Evolutionary conservation across 306 rosid species (phyloP).

Genomic region (Citrullus mucosospermus): DNA sequence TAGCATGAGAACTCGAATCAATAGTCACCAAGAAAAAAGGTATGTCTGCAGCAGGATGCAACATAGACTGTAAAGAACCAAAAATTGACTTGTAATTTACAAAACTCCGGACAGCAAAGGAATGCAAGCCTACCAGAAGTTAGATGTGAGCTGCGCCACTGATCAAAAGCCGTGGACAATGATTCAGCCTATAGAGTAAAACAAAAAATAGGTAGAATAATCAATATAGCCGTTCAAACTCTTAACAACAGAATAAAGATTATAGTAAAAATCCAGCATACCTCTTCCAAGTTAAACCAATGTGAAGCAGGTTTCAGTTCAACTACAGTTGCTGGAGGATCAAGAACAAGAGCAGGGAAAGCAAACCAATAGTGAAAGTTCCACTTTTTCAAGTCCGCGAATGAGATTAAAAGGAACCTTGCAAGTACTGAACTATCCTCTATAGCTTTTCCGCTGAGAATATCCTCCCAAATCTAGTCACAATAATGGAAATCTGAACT

Average conservation of each 20-base stretch:
- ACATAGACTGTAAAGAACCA: slow-evolving; percentile 14
- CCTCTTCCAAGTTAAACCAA: slow-evolving; percentile 61
- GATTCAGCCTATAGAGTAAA: slow-evolving; percentile 51
- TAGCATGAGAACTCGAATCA: slow-evolving; percentile 45
- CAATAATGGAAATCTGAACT: slow-evolving; percentile 9
- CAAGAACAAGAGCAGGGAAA: slow-evolving; percentile 80
- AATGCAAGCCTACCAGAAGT: slow-evolving; percentile 43
- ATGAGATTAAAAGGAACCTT: slow-evolving; percentile 81
- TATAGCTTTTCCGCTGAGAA: slow-evolving; percentile 63
- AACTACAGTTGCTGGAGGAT: slow-evolving; percentile 72
- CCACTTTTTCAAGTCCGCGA: slow-evolving; percentile 91
- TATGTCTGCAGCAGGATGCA: slow-evolving; percentile 41
- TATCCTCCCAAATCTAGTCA: slow-evolving; percentile 85
- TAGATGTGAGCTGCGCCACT: slow-evolving; percentile 66
- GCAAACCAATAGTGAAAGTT: slow-evolving; percentile 86
- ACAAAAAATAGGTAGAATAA: slow-evolving; percentile 5
- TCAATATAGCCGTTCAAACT: not conserved
- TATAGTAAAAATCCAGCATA: slow-evolving; percentile 15
- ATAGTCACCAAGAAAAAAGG: slow-evolving; percentile 67
- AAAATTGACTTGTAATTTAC: not conserved
- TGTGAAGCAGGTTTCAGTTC: slow-evolving; percentile 63
- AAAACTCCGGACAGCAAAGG: slow-evolving; percentile 1
- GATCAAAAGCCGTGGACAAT: slow-evolving; percentile 58
- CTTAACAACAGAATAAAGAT: not conserved
- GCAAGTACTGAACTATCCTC: slow-evolving; percentile 71